phyloP scores from a whole-genome alignment of 352 stramenopile species.

The Phytophthora brassicae region DNA sequence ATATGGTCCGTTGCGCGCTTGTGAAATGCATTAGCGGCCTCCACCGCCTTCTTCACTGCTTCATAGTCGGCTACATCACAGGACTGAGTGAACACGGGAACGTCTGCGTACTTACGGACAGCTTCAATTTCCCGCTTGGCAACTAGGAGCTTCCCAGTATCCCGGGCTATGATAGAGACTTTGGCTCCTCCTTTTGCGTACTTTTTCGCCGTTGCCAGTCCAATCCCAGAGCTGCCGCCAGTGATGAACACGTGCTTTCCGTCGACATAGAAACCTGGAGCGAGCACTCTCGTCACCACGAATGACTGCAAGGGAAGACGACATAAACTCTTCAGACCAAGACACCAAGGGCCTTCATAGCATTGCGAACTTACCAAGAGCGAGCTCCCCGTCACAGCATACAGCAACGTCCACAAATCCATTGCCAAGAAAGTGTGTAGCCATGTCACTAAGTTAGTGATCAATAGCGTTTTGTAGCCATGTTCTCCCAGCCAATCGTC shows the following conservation, averaged over 20 bases:
- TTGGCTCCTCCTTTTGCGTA: conserved; percentile 47
- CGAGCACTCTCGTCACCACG: conserved; percentile 19
- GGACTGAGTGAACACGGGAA: conserved; percentile 41
- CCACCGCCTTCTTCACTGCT: conserved; percentile 39
- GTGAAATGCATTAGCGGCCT: conserved; percentile 48
- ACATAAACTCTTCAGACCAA: not conserved
- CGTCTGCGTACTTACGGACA: conserved; percentile 15
- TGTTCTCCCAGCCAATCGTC: conserved; percentile 15
- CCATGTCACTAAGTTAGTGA: not conserved
- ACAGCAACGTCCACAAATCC: conserved; percentile 23
- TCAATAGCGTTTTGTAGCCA: conserved; percentile 15
- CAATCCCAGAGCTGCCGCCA: conserved; percentile 49
- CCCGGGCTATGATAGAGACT: conserved; percentile 46
- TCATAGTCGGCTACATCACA: conserved; percentile 49
- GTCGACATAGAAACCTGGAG: conserved; percentile 33
- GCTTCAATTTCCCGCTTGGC: conserved; percentile 42
- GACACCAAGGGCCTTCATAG: not conserved
- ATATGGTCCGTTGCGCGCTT: conserved; percentile 46
- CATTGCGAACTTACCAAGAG: conserved; percentile 13
- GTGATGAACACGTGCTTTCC: conserved; percentile 51
- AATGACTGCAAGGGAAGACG: conserved; percentile 15
- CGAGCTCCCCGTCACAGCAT: conserved; percentile 16
- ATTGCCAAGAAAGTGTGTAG: too few species aligned
- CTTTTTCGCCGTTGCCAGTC: conserved; percentile 43
- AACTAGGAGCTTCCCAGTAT: conserved; percentile 29